Evolutionary conservation across 1,139 yeast genomes (phyloP), one percentile per base, ranked within the genome.

Genomic region (Hansenula lynferdii): DNA sequence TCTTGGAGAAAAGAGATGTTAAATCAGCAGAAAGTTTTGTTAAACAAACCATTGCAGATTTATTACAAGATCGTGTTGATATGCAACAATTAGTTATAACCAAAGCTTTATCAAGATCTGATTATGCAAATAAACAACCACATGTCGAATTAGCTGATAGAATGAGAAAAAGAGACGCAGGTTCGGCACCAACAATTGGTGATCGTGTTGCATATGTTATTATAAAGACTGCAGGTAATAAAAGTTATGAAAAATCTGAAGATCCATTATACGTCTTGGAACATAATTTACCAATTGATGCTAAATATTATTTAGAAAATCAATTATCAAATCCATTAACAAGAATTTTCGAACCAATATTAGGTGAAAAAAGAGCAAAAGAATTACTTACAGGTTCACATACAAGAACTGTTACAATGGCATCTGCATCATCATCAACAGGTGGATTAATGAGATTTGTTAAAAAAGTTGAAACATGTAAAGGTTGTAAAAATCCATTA

Each of bases 151-250:
- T 94, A 37, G 97, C 98, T 0, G 96, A 90, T 54, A 73, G 97
- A 52, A 94, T 94, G 97, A 76, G 80, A 40, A 89, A 89, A 59
- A 83, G 99, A 68, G 98, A 94, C 57, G 92, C 96, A 0, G 96
- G 99, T 22, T 83, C 95, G 6, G 98, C 98, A 0, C 98, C 98
- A 4, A 80, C 90, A 6, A 73, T 92, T 39, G 99, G 99, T 40
- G 99, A 94, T 59, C 86, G 99, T 66, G 98, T 94, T 30, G 97
- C 97, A 3, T 94, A 92, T 60, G 98, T 94, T 28, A 90, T 94
- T 44, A 82, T 85, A 50, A 77, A 78, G 54, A 86, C 86, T 36
- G 83, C 94, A 0, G 85, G 92, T 47, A 89, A 84, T 42, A 90
- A 89, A 58, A 84, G 90, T 50, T 94, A 90, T 60, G 96, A 90